Percentiles rank a stretch among this genome's conserved stretches.
Evolutionary conservation across 768 basidiomycete species (phyloP).

Genomic region (Russula lepida): DNA sequence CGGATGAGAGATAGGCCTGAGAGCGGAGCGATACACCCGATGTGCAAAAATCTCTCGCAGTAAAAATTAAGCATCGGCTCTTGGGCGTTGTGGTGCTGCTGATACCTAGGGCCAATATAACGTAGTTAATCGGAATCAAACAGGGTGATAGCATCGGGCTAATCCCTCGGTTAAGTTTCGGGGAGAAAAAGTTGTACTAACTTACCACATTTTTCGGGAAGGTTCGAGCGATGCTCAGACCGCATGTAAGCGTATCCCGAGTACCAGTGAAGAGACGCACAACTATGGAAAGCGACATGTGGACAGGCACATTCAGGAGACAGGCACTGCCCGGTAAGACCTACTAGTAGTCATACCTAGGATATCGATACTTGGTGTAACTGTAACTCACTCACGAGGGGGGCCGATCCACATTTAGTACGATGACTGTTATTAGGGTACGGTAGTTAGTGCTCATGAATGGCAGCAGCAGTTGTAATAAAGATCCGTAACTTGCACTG

Average conservation of each 20-base stretch:
- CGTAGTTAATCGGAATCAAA: not conserved
- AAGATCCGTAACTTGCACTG: not conserved
- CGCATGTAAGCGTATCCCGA: not conserved
- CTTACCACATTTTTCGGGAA: not conserved
- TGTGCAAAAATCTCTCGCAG: not conserved
- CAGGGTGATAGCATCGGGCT: not conserved
- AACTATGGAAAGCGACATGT: not conserved
- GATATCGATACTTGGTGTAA: not conserved
- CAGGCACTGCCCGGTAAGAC: not conserved
- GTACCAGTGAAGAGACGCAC: not conserved
- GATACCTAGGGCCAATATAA: not conserved
- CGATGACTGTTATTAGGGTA: not conserved
- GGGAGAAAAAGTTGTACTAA: not conserved
- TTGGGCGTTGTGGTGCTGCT: not conserved
- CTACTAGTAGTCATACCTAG: not conserved
- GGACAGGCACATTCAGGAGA: not conserved
- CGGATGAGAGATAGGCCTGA: not conserved
- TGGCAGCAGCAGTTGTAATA: not conserved
- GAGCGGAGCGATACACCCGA: not conserved
- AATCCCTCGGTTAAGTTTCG: not conserved
- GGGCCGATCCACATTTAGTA: not conserved
- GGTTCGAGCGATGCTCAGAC: not conserved
- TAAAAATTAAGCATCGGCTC: not conserved
- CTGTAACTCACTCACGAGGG: too few species aligned
- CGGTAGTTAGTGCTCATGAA: not conserved